Evolutionary conservation across 768 basidiomycete species (phyloP).

Genomic region (Sporobolomyces roseus): DNA sequence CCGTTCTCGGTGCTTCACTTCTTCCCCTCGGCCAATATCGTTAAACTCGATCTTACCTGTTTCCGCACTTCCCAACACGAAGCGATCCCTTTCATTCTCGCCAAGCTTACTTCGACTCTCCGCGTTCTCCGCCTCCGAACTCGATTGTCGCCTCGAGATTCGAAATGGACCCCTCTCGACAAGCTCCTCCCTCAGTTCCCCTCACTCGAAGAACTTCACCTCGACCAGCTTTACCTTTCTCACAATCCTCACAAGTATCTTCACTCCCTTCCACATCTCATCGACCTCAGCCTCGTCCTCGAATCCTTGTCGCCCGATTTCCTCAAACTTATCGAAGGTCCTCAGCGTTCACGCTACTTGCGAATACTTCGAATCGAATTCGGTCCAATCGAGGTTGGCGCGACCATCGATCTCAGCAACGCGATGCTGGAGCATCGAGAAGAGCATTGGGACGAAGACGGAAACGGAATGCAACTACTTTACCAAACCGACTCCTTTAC

Average conservation of each 20-base stretch:
- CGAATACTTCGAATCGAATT: neutral
- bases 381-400: neutral
- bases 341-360: neutral
- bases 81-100: neutral
- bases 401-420: no score
- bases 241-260: neutral
- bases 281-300: neutral
- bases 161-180: no score
- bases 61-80: neutral
- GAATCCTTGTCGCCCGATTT: neutral
- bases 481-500: no score
- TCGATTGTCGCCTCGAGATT: no score
- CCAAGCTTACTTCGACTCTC: neutral
- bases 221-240: neutral
- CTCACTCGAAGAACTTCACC: neutral
- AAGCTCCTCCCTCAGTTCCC: neutral
- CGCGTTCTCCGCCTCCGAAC: no score
- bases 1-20: neutral
- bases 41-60: neutral
- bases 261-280: neutral
- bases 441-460: no score
- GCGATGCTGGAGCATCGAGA: no score
- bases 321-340: neutral
- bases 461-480: no score
- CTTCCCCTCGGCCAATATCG: neutral